phyloP scores from a whole-genome alignment of 768 basidiomycete species.

The Leccinum ochraceum region DNA sequence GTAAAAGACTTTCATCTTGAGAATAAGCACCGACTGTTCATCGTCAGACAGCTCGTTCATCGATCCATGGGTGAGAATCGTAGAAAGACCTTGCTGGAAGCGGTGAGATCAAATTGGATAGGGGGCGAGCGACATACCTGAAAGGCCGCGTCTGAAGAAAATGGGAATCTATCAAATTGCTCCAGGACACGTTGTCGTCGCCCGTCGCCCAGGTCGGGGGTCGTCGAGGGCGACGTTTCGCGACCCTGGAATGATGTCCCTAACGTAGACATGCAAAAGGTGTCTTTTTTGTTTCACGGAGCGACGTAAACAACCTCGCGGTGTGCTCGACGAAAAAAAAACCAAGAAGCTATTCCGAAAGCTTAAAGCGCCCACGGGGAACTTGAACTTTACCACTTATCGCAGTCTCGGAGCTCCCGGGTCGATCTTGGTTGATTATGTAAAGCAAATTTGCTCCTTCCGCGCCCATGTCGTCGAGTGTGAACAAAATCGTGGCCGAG shows the following conservation, averaged over 20 bases:
- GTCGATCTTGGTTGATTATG: conserved; percentile 21
- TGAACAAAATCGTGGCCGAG: conserved; percentile 63
- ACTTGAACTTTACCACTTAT: not conserved
- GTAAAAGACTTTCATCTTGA: conserved; percentile 65
- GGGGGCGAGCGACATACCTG: conserved; percentile 45
- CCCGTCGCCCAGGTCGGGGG: conserved; percentile 16
- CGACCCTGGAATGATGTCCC: conserved; percentile 13
- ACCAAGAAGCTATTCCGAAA: conserved; percentile 1
- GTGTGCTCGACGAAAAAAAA: conserved; percentile 1
- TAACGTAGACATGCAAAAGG: conserved; percentile 14
- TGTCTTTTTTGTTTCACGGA: not conserved
- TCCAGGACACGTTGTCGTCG: conserved; percentile 23
- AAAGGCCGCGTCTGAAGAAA: conserved; percentile 56
- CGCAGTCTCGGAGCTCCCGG: not conserved
- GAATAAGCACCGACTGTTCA: conserved; percentile 47
- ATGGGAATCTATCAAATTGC: conserved; percentile 48
- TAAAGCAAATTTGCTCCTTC: conserved; percentile 8
- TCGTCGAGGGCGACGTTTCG: conserved; percentile 9
- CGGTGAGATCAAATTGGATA: not conserved
- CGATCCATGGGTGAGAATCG: conserved; percentile 48
- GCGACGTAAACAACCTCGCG: conserved; percentile 19
- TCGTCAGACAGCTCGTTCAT: conserved; percentile 38
- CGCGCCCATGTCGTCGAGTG: conserved; percentile 33
- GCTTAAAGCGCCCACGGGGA: not conserved
- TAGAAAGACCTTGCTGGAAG: conserved; percentile 64